Percentiles rank a stretch among this genome's conserved stretches.
phyloP scores from a whole-genome alignment of 345 rosid genomes.

The Camelina hispida region DNA sequence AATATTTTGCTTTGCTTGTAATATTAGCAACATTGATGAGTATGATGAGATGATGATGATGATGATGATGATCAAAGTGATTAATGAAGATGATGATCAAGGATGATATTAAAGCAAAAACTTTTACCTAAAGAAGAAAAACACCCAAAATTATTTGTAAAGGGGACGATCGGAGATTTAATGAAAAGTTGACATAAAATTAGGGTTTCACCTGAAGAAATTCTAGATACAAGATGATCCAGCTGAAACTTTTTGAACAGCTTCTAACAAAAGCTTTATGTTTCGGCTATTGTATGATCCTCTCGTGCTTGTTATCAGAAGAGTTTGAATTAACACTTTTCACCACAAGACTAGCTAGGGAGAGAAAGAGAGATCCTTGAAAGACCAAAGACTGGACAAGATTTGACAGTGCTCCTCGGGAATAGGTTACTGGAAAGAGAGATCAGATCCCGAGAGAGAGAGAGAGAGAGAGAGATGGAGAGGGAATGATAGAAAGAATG shows the following conservation, averaged over 20 bases:
- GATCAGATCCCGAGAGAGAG: conserved; percentile 78
- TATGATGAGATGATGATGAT: conserved; percentile 28
- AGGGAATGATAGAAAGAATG: conserved; percentile 46
- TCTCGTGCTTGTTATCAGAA: conserved; percentile 21
- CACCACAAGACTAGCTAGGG: conserved; percentile 40
- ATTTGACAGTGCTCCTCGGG: conserved; percentile 48
- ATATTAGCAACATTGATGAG: conserved; percentile 46
- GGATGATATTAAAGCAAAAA: conserved; percentile 20
- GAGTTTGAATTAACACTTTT: conserved; percentile 16
- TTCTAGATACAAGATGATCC: conserved; percentile 26
- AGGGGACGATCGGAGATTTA: neutral
- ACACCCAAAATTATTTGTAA: conserved; percentile 1
- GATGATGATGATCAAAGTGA: conserved; percentile 31
- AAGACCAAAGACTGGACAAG: conserved; percentile 35
- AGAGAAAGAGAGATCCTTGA: conserved; percentile 32
- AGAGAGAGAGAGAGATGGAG: conserved; percentile 28
- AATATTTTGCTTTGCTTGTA: conserved; percentile 47
- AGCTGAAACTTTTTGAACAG: conserved; percentile 18
- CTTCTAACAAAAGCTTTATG: conserved; percentile 27
- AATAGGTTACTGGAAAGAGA: conserved; percentile 44
- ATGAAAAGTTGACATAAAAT: conserved; percentile 16
- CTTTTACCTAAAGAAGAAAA: conserved; percentile 19
- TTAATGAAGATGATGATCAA: conserved; percentile 14
- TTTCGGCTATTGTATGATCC: conserved; percentile 9
- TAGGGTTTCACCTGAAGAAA: conserved; percentile 47